phyloP scores from a whole-genome alignment of 768 basidiomycete genomes.

The Auriscalpium orientale region DNA sequence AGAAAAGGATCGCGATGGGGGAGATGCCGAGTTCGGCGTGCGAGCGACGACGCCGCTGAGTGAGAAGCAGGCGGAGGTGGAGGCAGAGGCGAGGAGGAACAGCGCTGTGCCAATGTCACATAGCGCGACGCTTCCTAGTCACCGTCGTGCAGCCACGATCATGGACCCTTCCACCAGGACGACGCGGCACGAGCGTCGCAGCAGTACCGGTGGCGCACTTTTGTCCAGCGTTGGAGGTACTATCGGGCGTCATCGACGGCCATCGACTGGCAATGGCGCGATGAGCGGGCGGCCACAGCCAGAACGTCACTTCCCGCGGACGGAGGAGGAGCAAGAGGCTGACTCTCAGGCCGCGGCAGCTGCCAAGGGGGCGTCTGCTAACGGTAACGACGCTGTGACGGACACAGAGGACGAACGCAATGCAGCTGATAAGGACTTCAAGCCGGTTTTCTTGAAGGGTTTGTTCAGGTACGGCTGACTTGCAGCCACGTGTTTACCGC shows the following conservation, averaged over 20 bases:
- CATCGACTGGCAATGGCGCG: constrained; percentile 56
- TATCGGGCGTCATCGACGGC: constrained; percentile 60
- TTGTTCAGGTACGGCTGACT: constrained; percentile 64
- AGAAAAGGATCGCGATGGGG: constrained; percentile 5
- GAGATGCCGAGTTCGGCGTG: neutral
- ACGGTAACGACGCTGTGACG: constrained; percentile 12
- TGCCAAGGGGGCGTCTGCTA: constrained; percentile 1
- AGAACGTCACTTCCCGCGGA: constrained; percentile 44
- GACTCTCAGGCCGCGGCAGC: constrained; percentile 8
- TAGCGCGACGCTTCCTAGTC: constrained; percentile 50
- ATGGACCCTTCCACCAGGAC: constrained; percentile 61
- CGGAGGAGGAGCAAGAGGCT: constrained; percentile 36
- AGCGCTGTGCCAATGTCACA: constrained; percentile 22
- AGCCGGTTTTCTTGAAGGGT: constrained; percentile 94
- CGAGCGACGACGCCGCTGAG: constrained; percentile 15
- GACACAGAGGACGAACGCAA: neutral
- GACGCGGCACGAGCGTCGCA: constrained; percentile 63
- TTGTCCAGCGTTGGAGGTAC: constrained; percentile 42
- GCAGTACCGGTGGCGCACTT: constrained; percentile 65
- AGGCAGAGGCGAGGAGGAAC: constrained; percentile 11
- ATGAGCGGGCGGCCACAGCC: constrained; percentile 21
- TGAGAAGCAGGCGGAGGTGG: constrained; percentile 22
- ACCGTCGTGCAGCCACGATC: constrained; percentile 73
- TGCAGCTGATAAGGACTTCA: constrained; percentile 62
- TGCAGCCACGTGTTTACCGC: neutral